Base-by-base conservation (phyloP, 805 yeast genomes). In the Brettanomyces custersianus region DNA sequence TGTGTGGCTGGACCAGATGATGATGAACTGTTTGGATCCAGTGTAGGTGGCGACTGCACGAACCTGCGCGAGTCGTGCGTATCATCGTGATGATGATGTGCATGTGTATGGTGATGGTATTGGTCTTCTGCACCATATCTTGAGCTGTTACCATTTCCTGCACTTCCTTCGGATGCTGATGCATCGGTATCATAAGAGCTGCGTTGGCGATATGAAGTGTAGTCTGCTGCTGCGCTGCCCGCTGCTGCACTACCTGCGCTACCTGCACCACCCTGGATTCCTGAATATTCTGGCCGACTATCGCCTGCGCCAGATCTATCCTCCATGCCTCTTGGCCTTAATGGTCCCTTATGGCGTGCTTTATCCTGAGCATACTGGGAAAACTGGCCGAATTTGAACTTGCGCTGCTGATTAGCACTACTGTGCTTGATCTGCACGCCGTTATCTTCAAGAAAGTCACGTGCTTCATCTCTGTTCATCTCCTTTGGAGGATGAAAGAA, bases 401-500 rank as follows among this genome's bases (percentile, higher is more conserved):
- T 60, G 40, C 62, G 54, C 29, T 51, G 59, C 26, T 40, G 38
- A 15, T 40, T 36, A 9, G 38, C 39, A n/a, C 41, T 43, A 3
- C 52, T 55, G 11, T 56, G 54, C 40, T 62, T 68, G 13, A 62
- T 59, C 3, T 62, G 49, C 18, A 70, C 55, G 29, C 74, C 76
- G 26, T 63, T 51, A 25, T 61, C 63, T 41, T 58, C 57, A 44
- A 72, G 54, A 13, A 54, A 44, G 11, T 69, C 70, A 28, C 63
- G 52, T 31, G 65, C 59, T 30, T 62, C 62, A 12, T 62, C 63
- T 17, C 57, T 54, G 4, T 64, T 60, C 36, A 63, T 63, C 47
- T 72, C 77, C 35, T 65, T 60, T 11, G 72, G 73, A 15, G 74
- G 66, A 38, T 60, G 71, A 50, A 70, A 71, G 32, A 68, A 54